phyloP scores from a whole-genome alignment of 2,329 filamentous ascomycete genomes.

The Microdochium bolleyi region DNA sequence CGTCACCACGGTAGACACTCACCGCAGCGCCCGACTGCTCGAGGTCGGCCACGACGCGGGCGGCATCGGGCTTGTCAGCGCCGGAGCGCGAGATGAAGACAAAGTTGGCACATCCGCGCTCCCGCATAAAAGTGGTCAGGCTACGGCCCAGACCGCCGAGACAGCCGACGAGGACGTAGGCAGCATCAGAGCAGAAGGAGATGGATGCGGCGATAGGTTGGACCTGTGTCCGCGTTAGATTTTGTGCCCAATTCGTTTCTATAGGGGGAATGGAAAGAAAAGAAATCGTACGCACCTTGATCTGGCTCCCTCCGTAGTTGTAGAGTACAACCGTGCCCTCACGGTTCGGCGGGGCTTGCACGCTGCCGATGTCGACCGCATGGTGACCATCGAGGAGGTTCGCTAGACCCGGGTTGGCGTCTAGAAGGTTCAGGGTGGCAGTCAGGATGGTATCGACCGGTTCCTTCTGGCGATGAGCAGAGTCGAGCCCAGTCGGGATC shows the following conservation, averaged over 20 bases:
- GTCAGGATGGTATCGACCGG: no score
- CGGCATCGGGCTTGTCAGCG: slow-evolving; percentile 9
- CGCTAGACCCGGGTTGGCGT: no score
- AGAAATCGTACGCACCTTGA: slow-evolving; percentile 1
- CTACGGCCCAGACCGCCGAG: slow-evolving; percentile 24
- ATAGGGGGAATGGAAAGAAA: no score
- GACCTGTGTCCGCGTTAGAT: slow-evolving; percentile 5
- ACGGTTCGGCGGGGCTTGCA: background rate
- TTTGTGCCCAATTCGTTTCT: background rate
- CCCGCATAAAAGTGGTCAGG: slow-evolving; percentile 21
- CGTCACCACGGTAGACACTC: slow-evolving; percentile 14
- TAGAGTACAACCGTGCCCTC: slow-evolving; percentile 1
- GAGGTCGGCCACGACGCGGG: slow-evolving; percentile 9
- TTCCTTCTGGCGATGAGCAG: no score
- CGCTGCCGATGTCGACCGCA: slow-evolving; percentile 1
- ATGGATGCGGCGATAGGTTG: no score
- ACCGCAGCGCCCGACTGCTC: slow-evolving; percentile 11
- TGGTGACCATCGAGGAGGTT: background rate
- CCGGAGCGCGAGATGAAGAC: slow-evolving; percentile 22
- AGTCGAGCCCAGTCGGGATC: no score
- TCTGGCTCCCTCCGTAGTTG: slow-evolving; percentile 1
- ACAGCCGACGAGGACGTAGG: slow-evolving; percentile 12
- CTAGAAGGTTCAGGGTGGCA: no score
- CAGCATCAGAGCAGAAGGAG: slow-evolving; percentile 8
- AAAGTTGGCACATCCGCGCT: slow-evolving; percentile 18